Percentiles rank a stretch among this genome's conserved stretches.
Evolutionary conservation across 108 stramenopile species (phyloP).

Genomic region (Cyclotella atomus): DNA sequence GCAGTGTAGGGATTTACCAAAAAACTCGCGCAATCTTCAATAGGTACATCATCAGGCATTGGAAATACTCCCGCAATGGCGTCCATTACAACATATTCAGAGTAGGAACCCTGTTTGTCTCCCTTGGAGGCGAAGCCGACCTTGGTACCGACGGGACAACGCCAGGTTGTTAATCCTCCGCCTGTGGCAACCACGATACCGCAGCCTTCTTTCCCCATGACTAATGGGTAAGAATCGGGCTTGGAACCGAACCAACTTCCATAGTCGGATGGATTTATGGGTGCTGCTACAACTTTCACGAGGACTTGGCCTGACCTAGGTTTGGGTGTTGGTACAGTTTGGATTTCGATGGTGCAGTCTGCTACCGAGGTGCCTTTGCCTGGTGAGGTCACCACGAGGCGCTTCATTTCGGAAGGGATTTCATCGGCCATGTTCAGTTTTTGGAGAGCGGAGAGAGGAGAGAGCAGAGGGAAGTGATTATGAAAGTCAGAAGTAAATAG

Average conservation of each 20-base stretch:
- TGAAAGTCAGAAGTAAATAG: too few relatives aligned
- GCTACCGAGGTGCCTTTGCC: slow-evolving; percentile 38
- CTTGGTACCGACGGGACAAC: slow-evolving; percentile 36
- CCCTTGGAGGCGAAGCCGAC: slow-evolving; percentile 42
- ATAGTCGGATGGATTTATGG: slow-evolving; percentile 58
- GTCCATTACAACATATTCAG: slow-evolving; percentile 51
- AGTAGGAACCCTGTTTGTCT: slow-evolving; percentile 49
- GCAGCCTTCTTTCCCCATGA: slow-evolving; percentile 60
- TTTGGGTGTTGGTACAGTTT: slow-evolving; percentile 47
- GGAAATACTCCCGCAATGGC: slow-evolving; percentile 39
- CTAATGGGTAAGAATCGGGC: slow-evolving; percentile 35
- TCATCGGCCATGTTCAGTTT: not conserved
- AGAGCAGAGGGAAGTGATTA: too few relatives aligned
- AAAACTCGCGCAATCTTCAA: slow-evolving; percentile 57
- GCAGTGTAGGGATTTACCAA: slow-evolving; percentile 72
- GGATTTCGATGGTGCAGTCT: slow-evolving; percentile 49
- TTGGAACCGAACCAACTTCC: slow-evolving; percentile 45
- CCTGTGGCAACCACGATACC: slow-evolving; percentile 56
- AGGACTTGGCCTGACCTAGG: slow-evolving; percentile 47
- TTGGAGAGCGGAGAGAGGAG: too few relatives aligned
- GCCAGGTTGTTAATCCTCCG: slow-evolving; percentile 40
- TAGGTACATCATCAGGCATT: slow-evolving; percentile 53
- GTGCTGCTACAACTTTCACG: slow-evolving; percentile 43
- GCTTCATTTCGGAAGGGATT: slow-evolving; percentile 53
- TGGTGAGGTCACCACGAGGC: slow-evolving; percentile 45